Base-by-base conservation (phyloP, 768 basidiomycete genomes). In the Mycena belliarum region DNA sequence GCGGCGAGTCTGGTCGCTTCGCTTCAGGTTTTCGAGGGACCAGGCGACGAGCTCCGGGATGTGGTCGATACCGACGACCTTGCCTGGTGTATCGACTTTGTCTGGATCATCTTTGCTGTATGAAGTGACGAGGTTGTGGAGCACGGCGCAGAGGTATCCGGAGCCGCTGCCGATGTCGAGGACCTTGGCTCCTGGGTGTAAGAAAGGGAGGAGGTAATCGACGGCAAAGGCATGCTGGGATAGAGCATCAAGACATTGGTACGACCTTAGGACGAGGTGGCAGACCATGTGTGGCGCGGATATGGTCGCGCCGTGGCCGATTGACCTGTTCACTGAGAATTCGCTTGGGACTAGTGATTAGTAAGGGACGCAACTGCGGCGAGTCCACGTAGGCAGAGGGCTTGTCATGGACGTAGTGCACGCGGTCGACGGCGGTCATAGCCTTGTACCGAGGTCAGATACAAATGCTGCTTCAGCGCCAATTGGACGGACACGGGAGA, bases 221-320 rank as follows among this genome's bases (percentile, higher is more conserved):
- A 82, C 69, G 0, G 96, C 95, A 59, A 95, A 86, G 0, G 93
- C 94, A 60, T 97, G 95, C 89, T 90, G 58, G 6, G 49, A 20
- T n/a, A 24, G 25, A 18, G 38, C 28, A 28, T 38, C 37, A n/a
- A 26, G 26, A 42, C 26, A 45, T 32, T 2, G n/a, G n/a, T n/a
- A n/a, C n/a, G n/a, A n/a, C 33, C 26, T 43, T 44, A 25, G 18
- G 20, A 15, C 7, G 29, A 68, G 49, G 18, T 23, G 6, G 29
- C 68, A 50, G n/a, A 88, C 90, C 95, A 98, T 98, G 69, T 99
- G 96, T 1, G 96, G 96, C 0, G 96, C 96, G 37, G 90, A 93
- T 60, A 99, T 98, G 0, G 96, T 99, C 15, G 95, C 95, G 14
- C 85, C 87, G 66, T 89, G 82, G 2, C 91, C 89, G 49, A 95